Percentiles rank a stretch among this genome's conserved stretches.
Evolutionary conservation across 108 stramenopile genomes (phyloP).

Genomic region (Pseudonitzschia delicatissima): DNA sequence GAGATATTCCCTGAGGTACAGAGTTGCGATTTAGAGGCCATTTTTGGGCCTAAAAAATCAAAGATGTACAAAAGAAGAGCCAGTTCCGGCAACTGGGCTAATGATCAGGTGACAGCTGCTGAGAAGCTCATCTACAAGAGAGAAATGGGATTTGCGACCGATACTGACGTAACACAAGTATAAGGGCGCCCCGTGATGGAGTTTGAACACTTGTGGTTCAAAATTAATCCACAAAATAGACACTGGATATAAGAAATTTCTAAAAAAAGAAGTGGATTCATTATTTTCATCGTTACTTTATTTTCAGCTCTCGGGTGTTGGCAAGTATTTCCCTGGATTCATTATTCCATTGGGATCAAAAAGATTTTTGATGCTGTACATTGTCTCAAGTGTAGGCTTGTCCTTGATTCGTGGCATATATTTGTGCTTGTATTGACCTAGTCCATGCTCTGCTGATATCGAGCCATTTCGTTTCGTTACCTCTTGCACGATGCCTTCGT

Average conservation of each 20-base stretch:
- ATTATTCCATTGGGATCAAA: constrained; percentile 82
- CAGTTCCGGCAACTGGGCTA: constrained; percentile 85
- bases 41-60: constrained; percentile 75
- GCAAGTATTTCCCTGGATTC: constrained; percentile 83
- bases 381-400: constrained; percentile 39
- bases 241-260: background rate
- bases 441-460: constrained; percentile 97
- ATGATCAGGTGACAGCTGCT: constrained; percentile 71
- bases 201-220: background rate
- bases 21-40: constrained; percentile 88
- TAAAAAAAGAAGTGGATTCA: background rate
- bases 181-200: too few species aligned
- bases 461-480: constrained; percentile 82
- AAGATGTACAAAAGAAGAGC: constrained; percentile 67
- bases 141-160: constrained; percentile 69
- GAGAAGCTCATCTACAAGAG: constrained; percentile 86
- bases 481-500: constrained; percentile 71
- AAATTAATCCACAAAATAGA: background rate
- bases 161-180: background rate
- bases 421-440: constrained; percentile 89
- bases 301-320: constrained; percentile 6
- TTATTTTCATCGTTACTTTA: background rate
- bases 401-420: constrained; percentile 44
- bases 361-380: constrained; percentile 55
- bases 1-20: constrained; percentile 85